Conservation (phyloP, 1,284 basidiomycete species). For the Apiotrichum akiyoshidainum region DNA sequence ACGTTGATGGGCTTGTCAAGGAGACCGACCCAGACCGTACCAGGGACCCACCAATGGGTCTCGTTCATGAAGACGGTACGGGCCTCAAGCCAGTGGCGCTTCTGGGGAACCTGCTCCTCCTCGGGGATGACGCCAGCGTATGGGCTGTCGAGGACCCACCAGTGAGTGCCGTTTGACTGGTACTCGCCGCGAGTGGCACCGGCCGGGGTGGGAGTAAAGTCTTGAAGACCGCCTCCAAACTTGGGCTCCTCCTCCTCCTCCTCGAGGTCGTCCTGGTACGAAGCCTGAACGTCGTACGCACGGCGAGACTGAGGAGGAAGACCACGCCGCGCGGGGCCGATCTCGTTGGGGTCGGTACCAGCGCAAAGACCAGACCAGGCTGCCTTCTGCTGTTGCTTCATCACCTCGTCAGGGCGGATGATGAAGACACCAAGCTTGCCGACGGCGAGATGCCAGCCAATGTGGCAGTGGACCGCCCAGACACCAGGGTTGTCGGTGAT, state of each 20-base stretch:
- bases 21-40: slow-evolving; percentile 4
- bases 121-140: neutral
- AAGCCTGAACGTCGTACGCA: neutral
- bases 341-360: slow-evolving; percentile 9
- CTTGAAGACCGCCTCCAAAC: neutral
- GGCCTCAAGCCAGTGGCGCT: slow-evolving; percentile 1
- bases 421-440: slow-evolving; percentile 18
- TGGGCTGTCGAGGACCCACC: neutral
- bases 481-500: slow-evolving; percentile 29
- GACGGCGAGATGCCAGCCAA: slow-evolving; percentile 24
- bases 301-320: neutral
- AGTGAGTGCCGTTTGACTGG: slow-evolving; percentile 1
- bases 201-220: neutral
- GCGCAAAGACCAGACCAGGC: slow-evolving; percentile 23
- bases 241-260: neutral
- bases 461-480: slow-evolving; percentile 31
- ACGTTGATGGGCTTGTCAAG: neutral
- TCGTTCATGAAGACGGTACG: slow-evolving; percentile 8
- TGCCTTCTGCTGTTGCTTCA: slow-evolving; percentile 8
- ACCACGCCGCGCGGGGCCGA: slow-evolving; percentile 16
- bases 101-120: neutral
- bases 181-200: neutral
- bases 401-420: slow-evolving; percentile 22
- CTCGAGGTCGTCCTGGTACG: neutral
- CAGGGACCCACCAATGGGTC: slow-evolving; percentile 13